These are phyloP conservation scores for Persicaria maculosa DNA, from an alignment of 148 eudicot genomes.

Conservation along the genomic window DNA sequence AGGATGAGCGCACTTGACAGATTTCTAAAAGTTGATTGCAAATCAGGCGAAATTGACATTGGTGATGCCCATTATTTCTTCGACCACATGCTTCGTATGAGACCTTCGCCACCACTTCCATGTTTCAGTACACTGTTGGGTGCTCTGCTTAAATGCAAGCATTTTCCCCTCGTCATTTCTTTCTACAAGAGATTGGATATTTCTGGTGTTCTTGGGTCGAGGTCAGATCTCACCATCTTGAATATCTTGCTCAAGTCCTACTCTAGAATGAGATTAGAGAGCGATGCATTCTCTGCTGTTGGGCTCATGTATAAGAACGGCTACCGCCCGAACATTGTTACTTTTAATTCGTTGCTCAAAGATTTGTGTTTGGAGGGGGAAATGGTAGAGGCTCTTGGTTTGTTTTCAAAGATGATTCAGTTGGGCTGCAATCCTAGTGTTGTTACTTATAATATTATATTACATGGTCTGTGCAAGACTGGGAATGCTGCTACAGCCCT, in stretches of 20 bases:
- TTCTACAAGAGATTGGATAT: too few relatives aligned
- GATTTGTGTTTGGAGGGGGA: constrained; percentile 20
- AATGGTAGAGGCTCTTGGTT: constrained; percentile 16
- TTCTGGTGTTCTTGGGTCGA: too few relatives aligned
- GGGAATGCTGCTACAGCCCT: constrained; percentile 12
- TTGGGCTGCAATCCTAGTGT: constrained; percentile 23
- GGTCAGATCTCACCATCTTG: too few relatives aligned
- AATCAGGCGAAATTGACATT: not conserved
- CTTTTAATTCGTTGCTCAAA: constrained; percentile 19
- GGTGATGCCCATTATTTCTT: too few relatives aligned
- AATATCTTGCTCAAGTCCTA: too few relatives aligned
- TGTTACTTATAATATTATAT: constrained; percentile 17
- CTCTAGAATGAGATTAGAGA: too few relatives aligned
- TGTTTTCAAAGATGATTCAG: constrained; percentile 13
- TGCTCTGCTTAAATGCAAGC: too few relatives aligned
- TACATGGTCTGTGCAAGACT: constrained; percentile 18
- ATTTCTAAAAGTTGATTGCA: constrained; percentile 16
- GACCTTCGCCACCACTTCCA: too few relatives aligned
- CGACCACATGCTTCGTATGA: too few relatives aligned
- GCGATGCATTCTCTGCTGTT: too few relatives aligned
- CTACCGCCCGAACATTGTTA: constrained; percentile 11
- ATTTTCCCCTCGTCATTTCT: too few relatives aligned
- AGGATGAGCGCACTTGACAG: not conserved
- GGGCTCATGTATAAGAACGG: not conserved
- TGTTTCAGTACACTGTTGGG: too few relatives aligned